phyloP scores from a whole-genome alignment of 2,329 filamentous ascomycete genomes.

The Fusarium abutilonis region DNA sequence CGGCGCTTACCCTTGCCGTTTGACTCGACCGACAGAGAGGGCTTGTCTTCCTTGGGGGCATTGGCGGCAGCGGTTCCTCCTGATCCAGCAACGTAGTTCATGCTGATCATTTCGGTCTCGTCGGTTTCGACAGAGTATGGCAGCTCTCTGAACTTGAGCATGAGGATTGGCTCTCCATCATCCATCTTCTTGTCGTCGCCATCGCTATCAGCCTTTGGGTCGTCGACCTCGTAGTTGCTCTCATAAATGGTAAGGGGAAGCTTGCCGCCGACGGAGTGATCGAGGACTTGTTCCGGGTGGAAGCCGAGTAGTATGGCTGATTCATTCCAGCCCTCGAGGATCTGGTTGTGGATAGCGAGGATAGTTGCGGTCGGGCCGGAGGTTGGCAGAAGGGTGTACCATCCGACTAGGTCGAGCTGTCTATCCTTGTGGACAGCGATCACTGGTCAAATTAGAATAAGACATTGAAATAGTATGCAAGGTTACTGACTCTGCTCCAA shows the following conservation, averaged over 20 bases:
- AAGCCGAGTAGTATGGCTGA: conserved; percentile 89
- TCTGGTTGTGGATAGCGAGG: conserved; percentile 80
- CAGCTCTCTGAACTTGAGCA: conserved; percentile 82
- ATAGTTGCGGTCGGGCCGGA: conserved; percentile 75
- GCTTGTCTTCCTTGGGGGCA: conserved; percentile 58
- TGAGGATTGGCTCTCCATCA: conserved; percentile 65
- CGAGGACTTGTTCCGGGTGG: conserved; percentile 71
- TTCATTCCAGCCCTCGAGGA: conserved; percentile 81
- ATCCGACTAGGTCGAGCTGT: conserved; percentile 86
- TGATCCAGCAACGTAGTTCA: conserved; percentile 89
- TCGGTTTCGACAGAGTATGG: conserved; percentile 91
- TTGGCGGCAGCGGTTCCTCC: conserved; percentile 79
- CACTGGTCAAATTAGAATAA: conserved; percentile 64
- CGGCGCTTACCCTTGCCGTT: conserved; percentile 64
- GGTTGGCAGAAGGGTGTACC: conserved; percentile 82
- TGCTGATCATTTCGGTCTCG: conserved; percentile 96
- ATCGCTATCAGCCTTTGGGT: conserved; percentile 57
- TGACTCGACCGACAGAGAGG: conserved; percentile 56
- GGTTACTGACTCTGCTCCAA: conserved; percentile 80
- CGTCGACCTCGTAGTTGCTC: conserved; percentile 79
- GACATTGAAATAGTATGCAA: not conserved
- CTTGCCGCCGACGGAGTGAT: conserved; percentile 74
- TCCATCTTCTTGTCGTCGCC: conserved; percentile 78
- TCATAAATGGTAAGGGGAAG: conserved; percentile 94
- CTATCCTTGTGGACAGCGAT: conserved; percentile 88